Conservation (phyloP, 352 stramenopile species). For the Globisporangium camurandrum region DNA sequence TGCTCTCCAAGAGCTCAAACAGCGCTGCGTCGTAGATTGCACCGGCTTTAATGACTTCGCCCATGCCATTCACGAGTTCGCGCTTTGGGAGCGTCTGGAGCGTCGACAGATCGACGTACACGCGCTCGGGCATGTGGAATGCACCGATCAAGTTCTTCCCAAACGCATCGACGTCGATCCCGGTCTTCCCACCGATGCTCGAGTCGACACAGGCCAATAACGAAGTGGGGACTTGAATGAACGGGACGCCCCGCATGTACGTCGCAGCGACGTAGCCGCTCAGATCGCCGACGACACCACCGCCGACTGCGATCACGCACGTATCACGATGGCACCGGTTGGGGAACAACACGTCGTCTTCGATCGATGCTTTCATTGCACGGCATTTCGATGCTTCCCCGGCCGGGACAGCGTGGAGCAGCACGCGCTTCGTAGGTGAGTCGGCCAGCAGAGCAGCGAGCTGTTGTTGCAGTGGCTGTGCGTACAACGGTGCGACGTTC, state of each 20-base stretch:
- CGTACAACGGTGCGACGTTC: slow-evolving; percentile 73
- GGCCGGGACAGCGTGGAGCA: slow-evolving; percentile 50
- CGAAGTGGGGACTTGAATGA: slow-evolving; percentile 93
- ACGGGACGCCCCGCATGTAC: slow-evolving; percentile 91
- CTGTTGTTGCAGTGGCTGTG: slow-evolving; percentile 44
- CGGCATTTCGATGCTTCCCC: slow-evolving; percentile 76
- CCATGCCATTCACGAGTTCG: slow-evolving; percentile 93
- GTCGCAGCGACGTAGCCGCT: slow-evolving; percentile 96
- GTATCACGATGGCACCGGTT: slow-evolving; percentile 80
- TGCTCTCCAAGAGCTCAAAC: slow-evolving; percentile 91
- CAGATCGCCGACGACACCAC: slow-evolving; percentile 97
- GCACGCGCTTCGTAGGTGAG: slow-evolving; percentile 34
- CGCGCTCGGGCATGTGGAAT: slow-evolving; percentile 97
- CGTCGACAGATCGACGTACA: slow-evolving; percentile 93
- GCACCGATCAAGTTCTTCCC: slow-evolving; percentile 98
- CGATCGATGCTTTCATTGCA: slow-evolving; percentile 71
- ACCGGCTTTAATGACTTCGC: slow-evolving; percentile 97
- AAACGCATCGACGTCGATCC: slow-evolving; percentile 91
- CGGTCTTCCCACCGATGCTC: slow-evolving; percentile 97
- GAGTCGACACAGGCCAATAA: slow-evolving; percentile 99
- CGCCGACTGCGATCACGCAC: slow-evolving; percentile 87
- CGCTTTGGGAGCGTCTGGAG: slow-evolving; percentile 93
- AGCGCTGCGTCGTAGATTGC: slow-evolving; percentile 93
- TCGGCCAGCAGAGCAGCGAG: slow-evolving; percentile 28
- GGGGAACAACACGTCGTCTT: slow-evolving; percentile 75